These are phyloP conservation scores for Xanthoconium stramineum DNA, from an alignment of 768 basidiomycete genomes.

Conservation along the genomic window DNA sequence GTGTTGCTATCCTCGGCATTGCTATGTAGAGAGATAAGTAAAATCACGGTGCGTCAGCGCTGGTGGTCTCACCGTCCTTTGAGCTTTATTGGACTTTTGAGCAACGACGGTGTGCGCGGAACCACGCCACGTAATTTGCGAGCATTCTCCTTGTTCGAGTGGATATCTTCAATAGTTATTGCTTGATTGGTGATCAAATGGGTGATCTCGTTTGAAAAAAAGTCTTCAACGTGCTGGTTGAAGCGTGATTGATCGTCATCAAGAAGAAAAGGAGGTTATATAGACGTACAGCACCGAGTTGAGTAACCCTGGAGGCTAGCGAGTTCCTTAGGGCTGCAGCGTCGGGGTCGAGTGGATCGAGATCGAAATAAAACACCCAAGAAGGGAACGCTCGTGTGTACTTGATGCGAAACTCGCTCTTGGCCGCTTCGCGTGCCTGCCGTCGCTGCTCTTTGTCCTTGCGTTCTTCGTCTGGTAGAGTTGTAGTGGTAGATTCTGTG, in stretches of 20 bases:
- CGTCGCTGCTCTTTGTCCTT: conserved; percentile 48
- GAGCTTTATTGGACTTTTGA: conserved; percentile 67
- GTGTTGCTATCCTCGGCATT: conserved; percentile 29
- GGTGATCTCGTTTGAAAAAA: conserved; percentile 84
- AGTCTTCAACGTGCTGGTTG: conserved; percentile 73
- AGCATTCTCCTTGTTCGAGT: conserved; percentile 68
- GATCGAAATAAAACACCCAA: conserved; percentile 85
- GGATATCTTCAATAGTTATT: conserved; percentile 32
- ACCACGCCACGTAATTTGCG: conserved; percentile 29
- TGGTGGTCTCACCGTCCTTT: conserved; percentile 48
- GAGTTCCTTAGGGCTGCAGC: conserved; percentile 34
- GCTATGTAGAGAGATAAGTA: conserved; percentile 15
- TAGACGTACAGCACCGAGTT: conserved; percentile 74
- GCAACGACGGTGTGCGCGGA: conserved; percentile 25
- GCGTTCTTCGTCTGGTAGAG: conserved; percentile 34
- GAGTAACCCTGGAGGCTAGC: conserved; percentile 54
- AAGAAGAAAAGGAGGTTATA: not conserved
- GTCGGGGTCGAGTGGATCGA: conserved; percentile 43
- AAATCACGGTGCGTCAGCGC: not conserved
- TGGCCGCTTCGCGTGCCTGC: conserved; percentile 51
- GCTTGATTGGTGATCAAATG: conserved; percentile 78
- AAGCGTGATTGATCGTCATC: conserved; percentile 1
- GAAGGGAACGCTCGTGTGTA: conserved; percentile 82
- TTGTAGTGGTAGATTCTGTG: conserved; percentile 18
- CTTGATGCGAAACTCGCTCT: conserved; percentile 76